These are phyloP conservation scores for Aspergillus puulaauensis DNA, from an alignment of 2,329 filamentous ascomycete species.

Conservation along the genomic window DNA sequence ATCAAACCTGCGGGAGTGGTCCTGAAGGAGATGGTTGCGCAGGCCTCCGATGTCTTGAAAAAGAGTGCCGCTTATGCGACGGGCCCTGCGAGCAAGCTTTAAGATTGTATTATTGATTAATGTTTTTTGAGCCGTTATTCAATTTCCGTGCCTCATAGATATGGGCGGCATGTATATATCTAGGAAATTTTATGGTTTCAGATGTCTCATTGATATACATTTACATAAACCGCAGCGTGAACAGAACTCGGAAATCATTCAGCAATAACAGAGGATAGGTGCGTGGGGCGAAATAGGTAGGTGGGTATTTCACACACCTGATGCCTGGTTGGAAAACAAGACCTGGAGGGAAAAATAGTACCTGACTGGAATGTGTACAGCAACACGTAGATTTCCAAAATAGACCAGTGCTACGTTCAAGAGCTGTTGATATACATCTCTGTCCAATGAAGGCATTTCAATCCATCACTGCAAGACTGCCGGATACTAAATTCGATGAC, in stretches of 20 bases:
- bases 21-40: conserved; percentile 83
- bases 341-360: neutral
- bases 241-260: conserved; percentile 13
- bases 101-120: neutral
- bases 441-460: neutral
- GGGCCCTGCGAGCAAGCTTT: conserved; percentile 46
- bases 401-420: conserved; percentile 6
- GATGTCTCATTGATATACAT: conserved; percentile 26
- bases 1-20: conserved; percentile 81
- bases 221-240: conserved; percentile 25
- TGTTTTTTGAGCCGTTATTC: neutral
- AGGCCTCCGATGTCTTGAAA: conserved; percentile 69
- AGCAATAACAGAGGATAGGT: conserved; percentile 2
- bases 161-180: neutral
- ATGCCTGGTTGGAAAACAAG: neutral
- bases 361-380: conserved; percentile 7
- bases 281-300: neutral
- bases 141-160: neutral
- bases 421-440: conserved; percentile 4
- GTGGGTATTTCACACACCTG: neutral
- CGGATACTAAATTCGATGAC: neutral
- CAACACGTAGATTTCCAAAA: conserved; percentile 12
- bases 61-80: conserved; percentile 61
- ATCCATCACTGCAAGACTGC: neutral
- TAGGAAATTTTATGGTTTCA: conserved; percentile 13